Percentiles rank a stretch among this genome's conserved stretches.
phyloP scores from a whole-genome alignment of 257 asterid species.

The Voacanga thouarsii region DNA sequence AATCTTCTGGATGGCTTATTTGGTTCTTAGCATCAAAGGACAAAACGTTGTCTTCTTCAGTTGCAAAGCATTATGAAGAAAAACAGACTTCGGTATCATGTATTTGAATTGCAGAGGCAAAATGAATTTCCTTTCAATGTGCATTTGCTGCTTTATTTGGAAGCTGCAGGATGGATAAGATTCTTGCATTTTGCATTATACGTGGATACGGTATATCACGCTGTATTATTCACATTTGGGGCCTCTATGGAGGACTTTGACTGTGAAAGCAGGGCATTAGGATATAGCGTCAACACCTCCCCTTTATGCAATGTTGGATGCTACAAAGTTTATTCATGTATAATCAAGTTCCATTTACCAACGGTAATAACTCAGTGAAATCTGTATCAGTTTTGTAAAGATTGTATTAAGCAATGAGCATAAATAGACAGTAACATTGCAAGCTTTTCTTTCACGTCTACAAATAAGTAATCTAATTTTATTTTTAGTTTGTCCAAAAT shows the following conservation, averaged over 20 bases:
- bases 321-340: not conserved
- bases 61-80: not conserved
- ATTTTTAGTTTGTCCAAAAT: no score
- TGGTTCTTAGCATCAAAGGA: conserved; percentile 32
- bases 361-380: not conserved
- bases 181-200: not conserved
- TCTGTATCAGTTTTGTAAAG: not conserved
- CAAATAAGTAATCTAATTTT: no score
- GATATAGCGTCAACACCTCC: not conserved
- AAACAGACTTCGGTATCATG: not conserved
- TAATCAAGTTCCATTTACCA: conserved; percentile 1
- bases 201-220: not conserved
- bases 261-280: not conserved
- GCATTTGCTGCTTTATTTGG: not conserved
- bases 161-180: not conserved
- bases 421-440: no score
- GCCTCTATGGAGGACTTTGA: not conserved
- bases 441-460: not conserved
- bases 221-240: not conserved
- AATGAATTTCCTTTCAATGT: not conserved
- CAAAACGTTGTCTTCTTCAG: not conserved
- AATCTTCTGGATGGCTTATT: conserved; percentile 70
- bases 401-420: not conserved
- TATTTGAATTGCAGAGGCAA: not conserved
- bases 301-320: not conserved